Evolutionary conservation across 345 rosid species (phyloP).

Genomic region (Gossypioides kirkii): DNA sequence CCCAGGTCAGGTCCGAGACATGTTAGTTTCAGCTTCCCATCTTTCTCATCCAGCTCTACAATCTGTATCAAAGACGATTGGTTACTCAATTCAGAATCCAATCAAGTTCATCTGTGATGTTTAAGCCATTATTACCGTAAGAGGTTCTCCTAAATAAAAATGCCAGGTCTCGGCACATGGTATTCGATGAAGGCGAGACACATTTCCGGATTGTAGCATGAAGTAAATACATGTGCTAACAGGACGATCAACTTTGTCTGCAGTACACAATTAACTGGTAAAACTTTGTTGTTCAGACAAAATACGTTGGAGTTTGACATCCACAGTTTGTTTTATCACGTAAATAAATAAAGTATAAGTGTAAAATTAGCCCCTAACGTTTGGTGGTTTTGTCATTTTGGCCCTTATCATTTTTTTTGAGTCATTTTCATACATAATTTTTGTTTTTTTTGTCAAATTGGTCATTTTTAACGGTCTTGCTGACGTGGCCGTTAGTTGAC

Average conservation of each 20-base stretch:
- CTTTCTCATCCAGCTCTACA: slow-evolving; percentile 55
- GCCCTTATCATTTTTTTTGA: no score
- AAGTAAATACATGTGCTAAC: slow-evolving; percentile 74
- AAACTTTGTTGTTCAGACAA: no score
- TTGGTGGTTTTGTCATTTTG: no score
- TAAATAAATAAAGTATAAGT: no score
- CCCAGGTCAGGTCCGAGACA: slow-evolving; percentile 62
- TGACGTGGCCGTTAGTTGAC: no score
- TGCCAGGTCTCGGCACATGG: slow-evolving; percentile 86
- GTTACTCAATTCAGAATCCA: neutral
- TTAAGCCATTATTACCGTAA: slow-evolving; percentile 37
- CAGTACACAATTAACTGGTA: neutral
- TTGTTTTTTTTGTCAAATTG: no score
- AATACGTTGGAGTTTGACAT: no score
- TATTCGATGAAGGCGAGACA: slow-evolving; percentile 67
- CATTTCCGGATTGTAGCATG: slow-evolving; percentile 68
- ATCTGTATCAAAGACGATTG: slow-evolving; percentile 33
- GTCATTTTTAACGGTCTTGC: no score
- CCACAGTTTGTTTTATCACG: no score
- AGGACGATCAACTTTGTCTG: slow-evolving; percentile 63
- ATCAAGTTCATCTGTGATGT: neutral
- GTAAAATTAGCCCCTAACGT: no score
- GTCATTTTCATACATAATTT: no score
- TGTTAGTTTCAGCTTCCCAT: slow-evolving; percentile 59
- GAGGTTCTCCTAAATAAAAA: slow-evolving; percentile 70